Evolutionary conservation across 495 filamentous ascomycete species (phyloP).

Genomic region (Neurospora cerealis): DNA sequence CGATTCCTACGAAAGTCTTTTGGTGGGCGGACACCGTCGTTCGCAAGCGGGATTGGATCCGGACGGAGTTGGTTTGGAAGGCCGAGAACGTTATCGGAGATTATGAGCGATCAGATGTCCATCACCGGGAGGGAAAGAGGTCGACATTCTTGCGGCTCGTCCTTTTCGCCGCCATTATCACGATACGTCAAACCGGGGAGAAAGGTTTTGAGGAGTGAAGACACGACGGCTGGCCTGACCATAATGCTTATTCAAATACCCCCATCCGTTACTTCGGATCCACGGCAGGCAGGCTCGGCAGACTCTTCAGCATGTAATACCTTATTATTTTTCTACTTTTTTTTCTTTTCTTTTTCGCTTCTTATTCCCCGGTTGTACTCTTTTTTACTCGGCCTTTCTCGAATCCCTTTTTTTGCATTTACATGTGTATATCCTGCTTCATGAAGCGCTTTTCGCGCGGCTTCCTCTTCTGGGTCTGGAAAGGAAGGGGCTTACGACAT

Average conservation of each 20-base stretch:
- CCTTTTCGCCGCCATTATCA: not conserved
- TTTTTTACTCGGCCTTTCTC: conserved; percentile 9
- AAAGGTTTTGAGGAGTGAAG: conserved; percentile 9
- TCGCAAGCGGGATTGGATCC: not conserved
- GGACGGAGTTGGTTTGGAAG: not conserved
- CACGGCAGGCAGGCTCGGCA: conserved; percentile 13
- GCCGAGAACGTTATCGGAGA: not conserved
- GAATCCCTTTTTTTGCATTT: conserved; percentile 8
- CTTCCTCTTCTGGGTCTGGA: not conserved
- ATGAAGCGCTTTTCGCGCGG: conserved; percentile 1
- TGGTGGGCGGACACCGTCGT: not conserved
- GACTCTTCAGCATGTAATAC: conserved; percentile 42
- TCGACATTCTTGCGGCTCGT: not conserved
- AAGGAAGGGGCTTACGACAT: conserved; percentile 21
- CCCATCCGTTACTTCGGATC: conserved; percentile 24
- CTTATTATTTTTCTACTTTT: conserved; percentile 31
- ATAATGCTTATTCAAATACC: conserved; percentile 35
- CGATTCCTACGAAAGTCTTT: not conserved
- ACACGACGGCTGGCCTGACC: conserved; percentile 27
- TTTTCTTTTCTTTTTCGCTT: conserved; percentile 15
- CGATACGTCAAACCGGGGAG: not conserved
- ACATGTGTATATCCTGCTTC: conserved; percentile 15
- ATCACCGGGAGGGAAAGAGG: not conserved
- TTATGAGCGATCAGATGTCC: not conserved
- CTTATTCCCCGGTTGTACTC: conserved; percentile 15